These are phyloP conservation scores for Nothomitra cinnamomea DNA, from an alignment of 2,329 filamentous ascomycete species.

Conservation along the genomic window DNA sequence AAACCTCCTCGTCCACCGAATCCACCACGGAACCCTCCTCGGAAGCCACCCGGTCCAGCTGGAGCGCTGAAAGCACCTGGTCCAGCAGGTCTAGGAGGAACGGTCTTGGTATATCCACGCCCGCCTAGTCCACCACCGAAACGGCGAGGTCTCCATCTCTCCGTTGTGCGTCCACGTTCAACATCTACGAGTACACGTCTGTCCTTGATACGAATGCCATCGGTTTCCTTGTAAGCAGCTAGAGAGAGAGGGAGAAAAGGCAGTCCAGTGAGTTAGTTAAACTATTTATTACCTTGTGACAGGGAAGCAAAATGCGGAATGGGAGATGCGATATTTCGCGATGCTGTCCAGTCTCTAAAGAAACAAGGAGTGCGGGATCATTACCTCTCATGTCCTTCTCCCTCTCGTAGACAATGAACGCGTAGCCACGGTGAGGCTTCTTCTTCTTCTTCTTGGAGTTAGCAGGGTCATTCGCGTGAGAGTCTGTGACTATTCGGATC, in stretches of 20 bases:
- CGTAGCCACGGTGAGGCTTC: slow-evolving; percentile 76
- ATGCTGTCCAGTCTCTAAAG: slow-evolving; percentile 4
- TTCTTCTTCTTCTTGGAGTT: slow-evolving; percentile 63
- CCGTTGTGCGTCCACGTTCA: slow-evolving; percentile 84
- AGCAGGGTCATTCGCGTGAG: slow-evolving; percentile 38
- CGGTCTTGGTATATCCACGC: slow-evolving; percentile 76
- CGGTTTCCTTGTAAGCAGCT: slow-evolving; percentile 82
- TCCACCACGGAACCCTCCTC: slow-evolving; percentile 32
- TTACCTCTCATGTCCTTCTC: slow-evolving; percentile 99
- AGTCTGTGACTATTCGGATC: slow-evolving; percentile 79
- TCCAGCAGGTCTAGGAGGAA: slow-evolving; percentile 53
- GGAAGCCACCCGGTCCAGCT: slow-evolving; percentile 34
- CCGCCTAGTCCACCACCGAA: slow-evolving; percentile 86
- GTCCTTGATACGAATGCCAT: slow-evolving; percentile 86
- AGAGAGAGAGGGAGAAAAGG: slow-evolving; percentile 14
- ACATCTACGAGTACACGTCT: slow-evolving; percentile 88
- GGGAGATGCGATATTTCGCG: slow-evolving; percentile 9
- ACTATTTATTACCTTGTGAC: slow-evolving; percentile 13
- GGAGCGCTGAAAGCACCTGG: slow-evolving; percentile 39
- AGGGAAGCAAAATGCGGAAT: background rate
- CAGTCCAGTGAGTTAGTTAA: slow-evolving; percentile 40
- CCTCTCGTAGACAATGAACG: slow-evolving; percentile 90
- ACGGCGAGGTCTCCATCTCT: slow-evolving; percentile 81
- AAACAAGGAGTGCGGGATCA: slow-evolving; percentile 24
- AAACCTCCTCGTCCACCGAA: slow-evolving; percentile 37